A percentile compares a stretch with the other conserved stretches of the same genome.
These are phyloP conservation scores for Gloeopeniophorella convolvens DNA, from an alignment of 768 basidiomycete genomes.

Conservation along the genomic window DNA sequence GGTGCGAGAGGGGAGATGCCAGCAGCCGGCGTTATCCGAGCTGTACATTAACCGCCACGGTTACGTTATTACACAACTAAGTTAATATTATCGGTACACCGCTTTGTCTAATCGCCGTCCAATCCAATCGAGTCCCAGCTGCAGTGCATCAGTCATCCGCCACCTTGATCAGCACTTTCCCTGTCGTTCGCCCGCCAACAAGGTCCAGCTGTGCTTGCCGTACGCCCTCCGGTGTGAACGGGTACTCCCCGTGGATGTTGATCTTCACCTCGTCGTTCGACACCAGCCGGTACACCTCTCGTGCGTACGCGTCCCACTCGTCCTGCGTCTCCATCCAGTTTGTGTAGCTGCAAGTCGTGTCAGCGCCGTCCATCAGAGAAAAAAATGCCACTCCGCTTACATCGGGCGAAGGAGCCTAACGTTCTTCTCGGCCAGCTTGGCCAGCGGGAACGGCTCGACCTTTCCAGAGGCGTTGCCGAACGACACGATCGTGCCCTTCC, in stretches of 20 bases:
- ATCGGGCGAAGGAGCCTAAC: slow-evolving; percentile 64
- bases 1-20: not conserved
- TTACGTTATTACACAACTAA: too few relatives aligned
- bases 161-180: slow-evolving; percentile 79
- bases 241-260: slow-evolving; percentile 66
- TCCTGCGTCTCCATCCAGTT: slow-evolving; percentile 68
- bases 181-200: slow-evolving; percentile 64
- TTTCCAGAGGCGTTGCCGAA: slow-evolving; percentile 88
- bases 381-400: slow-evolving; percentile 31
- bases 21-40: not conserved
- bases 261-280: slow-evolving; percentile 53
- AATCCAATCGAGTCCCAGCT: too few relatives aligned
- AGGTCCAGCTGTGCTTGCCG: slow-evolving; percentile 71
- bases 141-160: slow-evolving; percentile 22
- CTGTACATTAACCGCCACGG: too few relatives aligned
- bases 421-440: slow-evolving; percentile 75
- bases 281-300: slow-evolving; percentile 55
- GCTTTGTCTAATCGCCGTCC: not conserved
- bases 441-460: slow-evolving; percentile 63
- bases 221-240: slow-evolving; percentile 73
- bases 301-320: slow-evolving; percentile 61
- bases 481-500: slow-evolving; percentile 82
- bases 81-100: not conserved
- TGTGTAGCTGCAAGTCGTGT: slow-evolving; percentile 38
- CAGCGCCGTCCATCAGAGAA: not conserved